phyloP scores from a whole-genome alignment of 176 grass and related monocot genomes.

The Ensete ventricosum region DNA sequence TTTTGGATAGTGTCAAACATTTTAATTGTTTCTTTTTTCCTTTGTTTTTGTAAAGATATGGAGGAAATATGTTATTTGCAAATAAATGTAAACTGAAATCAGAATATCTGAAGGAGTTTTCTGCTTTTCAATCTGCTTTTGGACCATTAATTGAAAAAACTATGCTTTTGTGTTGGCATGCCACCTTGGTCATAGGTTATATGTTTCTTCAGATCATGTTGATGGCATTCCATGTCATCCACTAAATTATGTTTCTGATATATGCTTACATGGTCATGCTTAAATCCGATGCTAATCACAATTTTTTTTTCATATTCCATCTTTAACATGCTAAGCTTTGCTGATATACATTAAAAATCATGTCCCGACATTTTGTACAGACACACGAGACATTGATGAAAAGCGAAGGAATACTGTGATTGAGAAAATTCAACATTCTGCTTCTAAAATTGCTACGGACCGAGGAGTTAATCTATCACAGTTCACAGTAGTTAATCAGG shows the following conservation, averaged over 20 bases:
- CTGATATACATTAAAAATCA: not conserved
- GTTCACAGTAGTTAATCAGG: slow-evolving; percentile 85
- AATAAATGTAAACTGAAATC: not conserved
- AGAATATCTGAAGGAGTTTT: not conserved
- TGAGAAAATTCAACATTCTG: slow-evolving; percentile 54
- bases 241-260: not conserved
- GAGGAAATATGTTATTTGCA: not conserved
- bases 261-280: not conserved
- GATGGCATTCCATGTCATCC: no score
- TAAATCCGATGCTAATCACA: not conserved
- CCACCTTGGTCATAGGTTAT: no score
- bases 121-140: not conserved
- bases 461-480: slow-evolving; percentile 61
- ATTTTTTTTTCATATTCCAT: not conserved
- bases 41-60: no score
- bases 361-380: slow-evolving; percentile 27
- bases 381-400: slow-evolving; percentile 76
- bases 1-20: not conserved
- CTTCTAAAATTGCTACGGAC: slow-evolving; percentile 50
- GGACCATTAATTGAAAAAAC: no score
- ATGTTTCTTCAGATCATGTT: no score
- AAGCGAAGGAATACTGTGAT: slow-evolving; percentile 79
- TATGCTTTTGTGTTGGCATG: no score
- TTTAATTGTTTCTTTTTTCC: not conserved
- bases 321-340: not conserved